These are phyloP conservation scores for Phaeosphaeria sp. DNA, from an alignment of 2,329 filamentous ascomycete genomes.

Conservation along the genomic window DNA sequence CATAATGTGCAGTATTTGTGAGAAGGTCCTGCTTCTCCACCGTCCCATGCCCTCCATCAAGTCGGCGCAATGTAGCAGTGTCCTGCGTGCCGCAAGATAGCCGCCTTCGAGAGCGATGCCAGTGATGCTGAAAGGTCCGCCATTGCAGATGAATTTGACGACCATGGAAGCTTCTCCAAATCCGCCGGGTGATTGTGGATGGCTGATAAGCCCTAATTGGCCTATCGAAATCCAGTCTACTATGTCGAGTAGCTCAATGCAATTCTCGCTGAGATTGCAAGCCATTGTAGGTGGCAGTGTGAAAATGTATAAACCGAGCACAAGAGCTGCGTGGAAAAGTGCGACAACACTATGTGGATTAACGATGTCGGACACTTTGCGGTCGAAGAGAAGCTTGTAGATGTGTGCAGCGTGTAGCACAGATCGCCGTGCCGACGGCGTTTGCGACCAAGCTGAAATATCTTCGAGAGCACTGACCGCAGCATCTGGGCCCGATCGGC, in stretches of 20 bases:
- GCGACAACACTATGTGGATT: constrained; percentile 59
- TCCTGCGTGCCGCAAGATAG: constrained; percentile 59
- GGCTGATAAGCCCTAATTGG: constrained; percentile 54
- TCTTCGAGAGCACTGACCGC: constrained; percentile 59
- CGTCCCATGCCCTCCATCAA: constrained; percentile 61
- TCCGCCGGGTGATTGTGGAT: constrained; percentile 20
- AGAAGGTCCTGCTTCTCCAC: constrained; percentile 60
- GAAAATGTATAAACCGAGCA: constrained; percentile 61
- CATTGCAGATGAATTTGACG: constrained; percentile 56
- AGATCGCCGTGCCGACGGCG: constrained; percentile 57
- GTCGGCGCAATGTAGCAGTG: constrained; percentile 60
- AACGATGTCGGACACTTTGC: constrained; percentile 60
- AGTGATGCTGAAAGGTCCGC: constrained; percentile 56
- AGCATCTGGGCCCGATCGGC: constrained; percentile 55
- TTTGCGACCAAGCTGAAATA: constrained; percentile 60
- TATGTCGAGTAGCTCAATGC: constrained; percentile 58
- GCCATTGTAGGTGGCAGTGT: constrained; percentile 49
- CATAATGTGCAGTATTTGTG: constrained; percentile 62
- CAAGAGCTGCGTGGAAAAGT: constrained; percentile 59
- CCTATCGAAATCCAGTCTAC: constrained; percentile 59
- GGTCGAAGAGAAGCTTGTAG: constrained; percentile 59
- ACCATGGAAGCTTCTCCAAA: constrained; percentile 43
- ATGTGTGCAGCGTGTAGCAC: constrained; percentile 62
- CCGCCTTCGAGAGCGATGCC: constrained; percentile 58
- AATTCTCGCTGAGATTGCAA: constrained; percentile 34